Percentiles rank a stretch among this genome's conserved stretches.
These are phyloP conservation scores for Mortierella sp. DNA, from an alignment of 371 early-diverging fungal genomes.

Conservation along the genomic window DNA sequence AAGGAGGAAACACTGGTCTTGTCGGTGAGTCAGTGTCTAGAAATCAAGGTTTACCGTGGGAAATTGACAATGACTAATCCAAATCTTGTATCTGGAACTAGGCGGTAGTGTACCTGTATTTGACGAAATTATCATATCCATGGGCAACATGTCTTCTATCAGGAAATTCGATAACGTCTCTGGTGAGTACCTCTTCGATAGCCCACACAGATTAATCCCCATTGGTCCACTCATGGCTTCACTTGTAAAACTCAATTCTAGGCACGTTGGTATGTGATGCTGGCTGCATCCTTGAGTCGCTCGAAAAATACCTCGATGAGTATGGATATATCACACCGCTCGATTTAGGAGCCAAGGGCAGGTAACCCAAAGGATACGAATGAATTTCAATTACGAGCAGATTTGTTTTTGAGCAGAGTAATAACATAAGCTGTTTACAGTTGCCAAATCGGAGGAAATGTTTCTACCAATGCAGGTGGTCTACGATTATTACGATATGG, in stretches of 20 bases:
- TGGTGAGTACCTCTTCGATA: conserved; percentile 59
- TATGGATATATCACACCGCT: conserved; percentile 91
- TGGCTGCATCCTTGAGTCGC: conserved; percentile 88
- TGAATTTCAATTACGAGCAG: neutral
- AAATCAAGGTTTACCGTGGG: neutral
- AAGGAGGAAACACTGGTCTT: conserved; percentile 97
- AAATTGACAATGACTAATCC: neutral
- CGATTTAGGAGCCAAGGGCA: conserved; percentile 95
- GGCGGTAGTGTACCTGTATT: conserved; percentile 95
- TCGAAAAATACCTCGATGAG: conserved; percentile 83
- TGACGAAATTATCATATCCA: conserved; percentile 92
- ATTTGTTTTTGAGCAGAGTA: neutral
- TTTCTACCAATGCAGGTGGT: conserved; percentile 97
- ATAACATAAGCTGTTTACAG: conserved; percentile 18
- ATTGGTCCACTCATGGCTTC: neutral
- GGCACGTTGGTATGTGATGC: conserved; percentile 89
- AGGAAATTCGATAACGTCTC: conserved; percentile 85
- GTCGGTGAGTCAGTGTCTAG: conserved; percentile 57
- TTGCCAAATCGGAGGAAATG: conserved; percentile 95
- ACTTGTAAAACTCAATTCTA: neutral
- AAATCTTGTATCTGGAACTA: conserved; percentile 7
- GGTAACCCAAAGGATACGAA: conserved; percentile 41
- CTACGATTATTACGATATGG: conserved; percentile 93
- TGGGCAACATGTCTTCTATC: conserved; percentile 81
- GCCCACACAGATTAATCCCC: neutral